Conservation (phyloP, 768 basidiomycete species). For the Pleurotus platypus region DNA sequence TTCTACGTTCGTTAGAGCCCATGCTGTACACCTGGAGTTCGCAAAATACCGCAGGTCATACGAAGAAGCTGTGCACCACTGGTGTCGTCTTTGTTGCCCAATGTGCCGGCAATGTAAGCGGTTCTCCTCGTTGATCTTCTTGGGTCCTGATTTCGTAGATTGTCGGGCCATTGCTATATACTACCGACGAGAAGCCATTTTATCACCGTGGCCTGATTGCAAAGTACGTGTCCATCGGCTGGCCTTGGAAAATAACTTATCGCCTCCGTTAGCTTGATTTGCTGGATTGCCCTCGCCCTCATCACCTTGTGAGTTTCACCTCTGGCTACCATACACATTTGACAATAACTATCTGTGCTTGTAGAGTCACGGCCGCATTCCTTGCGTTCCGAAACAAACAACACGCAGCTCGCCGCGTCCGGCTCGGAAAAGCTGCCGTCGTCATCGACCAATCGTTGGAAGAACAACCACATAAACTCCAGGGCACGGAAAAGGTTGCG, state of each 20-base stretch:
- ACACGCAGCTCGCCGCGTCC: conserved; percentile 29
- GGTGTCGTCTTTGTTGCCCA: conserved; percentile 42
- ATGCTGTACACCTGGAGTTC: conserved; percentile 39
- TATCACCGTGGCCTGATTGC: conserved; percentile 36
- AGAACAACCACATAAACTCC: conserved; percentile 14
- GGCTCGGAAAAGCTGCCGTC: conserved; percentile 27
- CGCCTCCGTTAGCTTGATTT: conserved; percentile 26
- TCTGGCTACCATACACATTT: not conserved
- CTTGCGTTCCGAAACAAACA: conserved; percentile 33
- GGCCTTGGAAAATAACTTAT: not conserved
- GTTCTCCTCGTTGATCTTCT: not conserved
- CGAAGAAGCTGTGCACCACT: conserved; percentile 38
- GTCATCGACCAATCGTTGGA: conserved; percentile 38
- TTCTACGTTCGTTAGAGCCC: conserved; percentile 18
- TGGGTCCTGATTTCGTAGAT: conserved; percentile 16
- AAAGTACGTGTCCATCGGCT: conserved; percentile 20
- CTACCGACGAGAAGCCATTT: conserved; percentile 30
- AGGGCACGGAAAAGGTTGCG: conserved; percentile 9
- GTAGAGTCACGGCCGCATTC: conserved; percentile 31
- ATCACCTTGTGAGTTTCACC: conserved; percentile 25
- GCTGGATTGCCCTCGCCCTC: conserved; percentile 33
- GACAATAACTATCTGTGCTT: not conserved
- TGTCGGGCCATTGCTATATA: conserved; percentile 34
- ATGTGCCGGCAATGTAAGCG: conserved; percentile 38
- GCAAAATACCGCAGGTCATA: conserved; percentile 39